Evolutionary conservation across 371 early-diverging fungal species (phyloP).

Genomic region (Mortierella sp.): DNA sequence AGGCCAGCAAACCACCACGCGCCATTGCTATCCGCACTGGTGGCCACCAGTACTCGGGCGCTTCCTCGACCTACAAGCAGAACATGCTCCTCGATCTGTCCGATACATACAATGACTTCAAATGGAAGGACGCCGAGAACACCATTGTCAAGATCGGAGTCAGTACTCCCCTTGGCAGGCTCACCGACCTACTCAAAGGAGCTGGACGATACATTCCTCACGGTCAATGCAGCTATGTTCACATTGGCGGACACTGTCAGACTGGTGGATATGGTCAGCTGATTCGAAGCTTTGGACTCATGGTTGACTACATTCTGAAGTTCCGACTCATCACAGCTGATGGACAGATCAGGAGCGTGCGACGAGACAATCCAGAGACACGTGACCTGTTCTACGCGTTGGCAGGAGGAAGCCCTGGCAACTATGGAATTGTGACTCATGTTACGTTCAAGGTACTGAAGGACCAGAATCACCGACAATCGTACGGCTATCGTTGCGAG

Average conservation of each 20-base stretch:
- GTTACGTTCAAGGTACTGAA: constrained; percentile 25
- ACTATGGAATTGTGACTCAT: constrained; percentile 51
- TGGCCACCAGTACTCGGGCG: constrained; percentile 48
- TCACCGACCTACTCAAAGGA: constrained; percentile 24
- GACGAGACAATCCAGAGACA: constrained; percentile 3
- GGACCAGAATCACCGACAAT: constrained; percentile 39
- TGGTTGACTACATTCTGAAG: constrained; percentile 48
- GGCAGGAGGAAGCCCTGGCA: constrained; percentile 49
- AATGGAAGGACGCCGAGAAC: constrained; percentile 30
- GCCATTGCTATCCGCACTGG: constrained; percentile 49
- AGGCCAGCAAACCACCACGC: background rate
- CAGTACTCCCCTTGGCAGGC: constrained; percentile 26
- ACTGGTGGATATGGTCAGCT: constrained; percentile 51
- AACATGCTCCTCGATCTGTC: constrained; percentile 52
- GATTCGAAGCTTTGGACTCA: constrained; percentile 45
- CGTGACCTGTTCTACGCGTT: constrained; percentile 39
- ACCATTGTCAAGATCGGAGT: constrained; percentile 31
- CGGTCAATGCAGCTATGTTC: constrained; percentile 38
- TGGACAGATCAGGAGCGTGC: constrained; percentile 12
- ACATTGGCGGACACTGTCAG: constrained; percentile 49
- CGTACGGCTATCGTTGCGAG: constrained; percentile 26
- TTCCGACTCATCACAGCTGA: constrained; percentile 47
- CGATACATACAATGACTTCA: constrained; percentile 27
- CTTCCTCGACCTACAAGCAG: constrained; percentile 36
- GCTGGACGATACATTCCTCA: constrained; percentile 28